These are phyloP conservation scores for Fraxinus pennsylvanica DNA, from an alignment of 257 asterid genomes.

Conservation along the genomic window DNA sequence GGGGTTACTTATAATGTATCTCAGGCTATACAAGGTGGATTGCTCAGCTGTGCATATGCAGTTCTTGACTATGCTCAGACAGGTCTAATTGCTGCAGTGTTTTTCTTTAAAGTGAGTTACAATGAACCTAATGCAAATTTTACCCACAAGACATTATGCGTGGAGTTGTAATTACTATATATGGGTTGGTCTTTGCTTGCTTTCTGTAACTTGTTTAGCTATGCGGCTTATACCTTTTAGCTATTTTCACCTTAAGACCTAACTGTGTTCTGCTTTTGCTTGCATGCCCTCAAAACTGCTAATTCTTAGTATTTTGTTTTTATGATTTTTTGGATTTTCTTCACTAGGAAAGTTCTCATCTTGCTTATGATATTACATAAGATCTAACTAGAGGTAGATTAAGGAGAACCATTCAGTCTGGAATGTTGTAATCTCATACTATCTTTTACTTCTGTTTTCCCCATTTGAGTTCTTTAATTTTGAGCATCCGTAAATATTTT, in stretches of 20 bases:
- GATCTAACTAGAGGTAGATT: not conserved
- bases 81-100: conserved; percentile 95
- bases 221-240: not conserved
- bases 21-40: conserved; percentile 83
- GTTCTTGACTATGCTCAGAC: conserved; percentile 99
- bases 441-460: not conserved
- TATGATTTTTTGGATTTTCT: not conserved
- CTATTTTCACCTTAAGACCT: not conserved
- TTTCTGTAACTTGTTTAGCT: not conserved
- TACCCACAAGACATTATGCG: not conserved
- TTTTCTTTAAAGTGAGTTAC: conserved; percentile 83
- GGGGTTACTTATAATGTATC: conserved; percentile 32
- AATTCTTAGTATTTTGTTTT: not conserved
- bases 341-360: not conserved
- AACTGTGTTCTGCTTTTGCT: not conserved
- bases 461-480: conserved; percentile 8
- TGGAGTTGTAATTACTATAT: not conserved
- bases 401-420: not conserved
- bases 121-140: conserved; percentile 6
- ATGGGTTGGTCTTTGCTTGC: not conserved
- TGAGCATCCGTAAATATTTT: not conserved
- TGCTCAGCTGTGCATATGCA: conserved; percentile 74
- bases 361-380: not conserved
- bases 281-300: not conserved
- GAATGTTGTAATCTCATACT: not conserved